Conservation (phyloP, 2,329 filamentous ascomycete genomes). For the Metarhizium brunneum region DNA sequence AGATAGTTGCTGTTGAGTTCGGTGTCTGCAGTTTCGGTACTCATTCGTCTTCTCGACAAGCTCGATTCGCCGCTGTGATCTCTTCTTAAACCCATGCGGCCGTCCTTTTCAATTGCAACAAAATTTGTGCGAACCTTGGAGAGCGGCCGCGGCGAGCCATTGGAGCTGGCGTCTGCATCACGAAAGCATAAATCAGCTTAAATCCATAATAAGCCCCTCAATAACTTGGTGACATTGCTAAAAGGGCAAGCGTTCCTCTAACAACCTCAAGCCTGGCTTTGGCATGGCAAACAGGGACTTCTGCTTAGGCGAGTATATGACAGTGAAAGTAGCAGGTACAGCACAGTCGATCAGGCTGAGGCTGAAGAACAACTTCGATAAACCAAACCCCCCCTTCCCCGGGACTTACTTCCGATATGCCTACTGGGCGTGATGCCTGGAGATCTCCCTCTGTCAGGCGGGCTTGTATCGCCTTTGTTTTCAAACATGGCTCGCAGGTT, state of each 20-base stretch:
- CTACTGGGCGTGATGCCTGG: conserved; percentile 37
- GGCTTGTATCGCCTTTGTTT: conserved; percentile 55
- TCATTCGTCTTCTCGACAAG: conserved; percentile 25
- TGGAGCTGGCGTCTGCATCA: conserved; percentile 22
- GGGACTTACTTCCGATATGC: conserved; percentile 12
- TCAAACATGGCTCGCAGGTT: conserved; percentile 77
- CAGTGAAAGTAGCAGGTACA: neutral
- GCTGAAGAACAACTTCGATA: neutral
- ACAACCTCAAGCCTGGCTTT: neutral
- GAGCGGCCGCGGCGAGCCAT: conserved; percentile 52
- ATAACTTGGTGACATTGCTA: neutral
- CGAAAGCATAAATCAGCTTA: conserved; percentile 13
- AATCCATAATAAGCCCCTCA: conserved; percentile 10
- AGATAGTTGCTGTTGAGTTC: conserved; percentile 23
- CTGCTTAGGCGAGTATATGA: neutral
- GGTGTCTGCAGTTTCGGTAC: conserved; percentile 22
- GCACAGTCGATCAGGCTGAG: neutral
- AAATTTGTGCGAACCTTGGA: conserved; percentile 71
- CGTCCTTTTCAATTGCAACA: conserved; percentile 61
- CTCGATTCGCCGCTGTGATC: conserved; percentile 29
- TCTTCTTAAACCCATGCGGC: conserved; percentile 42
- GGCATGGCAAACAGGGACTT: neutral
- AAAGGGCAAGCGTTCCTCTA: neutral
- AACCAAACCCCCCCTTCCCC: neutral
- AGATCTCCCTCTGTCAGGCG: conserved; percentile 61